Conservation (phyloP, 768 basidiomycete genomes). For the Rhodotorula kratochvilovae region DNA sequence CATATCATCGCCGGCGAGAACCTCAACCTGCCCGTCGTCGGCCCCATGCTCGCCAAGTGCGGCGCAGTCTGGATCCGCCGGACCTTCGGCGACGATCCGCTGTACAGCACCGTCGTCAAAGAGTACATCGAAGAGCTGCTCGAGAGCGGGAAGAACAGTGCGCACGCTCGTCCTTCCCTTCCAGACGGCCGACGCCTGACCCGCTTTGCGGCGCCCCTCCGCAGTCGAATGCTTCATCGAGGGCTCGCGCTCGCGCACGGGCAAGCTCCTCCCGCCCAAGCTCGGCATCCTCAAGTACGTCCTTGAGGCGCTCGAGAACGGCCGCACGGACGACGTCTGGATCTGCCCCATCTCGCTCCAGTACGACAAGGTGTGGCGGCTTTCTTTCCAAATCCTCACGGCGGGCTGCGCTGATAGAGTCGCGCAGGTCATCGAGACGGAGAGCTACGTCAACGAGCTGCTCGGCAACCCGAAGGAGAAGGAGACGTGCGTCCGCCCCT, state of each 20-base stretch:
- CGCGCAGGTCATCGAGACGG: conserved; percentile 23
- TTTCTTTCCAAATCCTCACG: too few relatives aligned
- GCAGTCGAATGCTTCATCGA: conserved; percentile 41
- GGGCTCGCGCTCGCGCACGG: conserved; percentile 38
- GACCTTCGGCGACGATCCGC: conserved; percentile 16
- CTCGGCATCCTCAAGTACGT: conserved; percentile 39
- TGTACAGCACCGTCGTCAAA: conserved; percentile 21
- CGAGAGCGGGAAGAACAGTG: conserved; percentile 36
- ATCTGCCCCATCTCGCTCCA: conserved; percentile 36
- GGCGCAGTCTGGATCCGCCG: conserved; percentile 42
- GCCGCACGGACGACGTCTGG: conserved; percentile 21
- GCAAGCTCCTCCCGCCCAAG: conserved; percentile 42
- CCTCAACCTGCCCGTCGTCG: conserved; percentile 42
- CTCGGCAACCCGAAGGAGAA: conserved; percentile 41
- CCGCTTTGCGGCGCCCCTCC: background rate
- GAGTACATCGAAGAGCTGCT: conserved; percentile 43
- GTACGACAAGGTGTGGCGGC: conserved; percentile 41
- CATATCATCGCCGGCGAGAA: conserved; percentile 44
- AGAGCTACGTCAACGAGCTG: conserved; percentile 38
- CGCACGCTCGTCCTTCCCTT: background rate
- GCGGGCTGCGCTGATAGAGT: too few relatives aligned
- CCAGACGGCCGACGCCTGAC: background rate
- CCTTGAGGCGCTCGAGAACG: conserved; percentile 25
- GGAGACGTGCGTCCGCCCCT: conserved; percentile 23
- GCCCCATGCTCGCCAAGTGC: conserved; percentile 31